Evolutionary conservation across 441 rosid species (phyloP).

Genomic region (Populus hybrid): DNA sequence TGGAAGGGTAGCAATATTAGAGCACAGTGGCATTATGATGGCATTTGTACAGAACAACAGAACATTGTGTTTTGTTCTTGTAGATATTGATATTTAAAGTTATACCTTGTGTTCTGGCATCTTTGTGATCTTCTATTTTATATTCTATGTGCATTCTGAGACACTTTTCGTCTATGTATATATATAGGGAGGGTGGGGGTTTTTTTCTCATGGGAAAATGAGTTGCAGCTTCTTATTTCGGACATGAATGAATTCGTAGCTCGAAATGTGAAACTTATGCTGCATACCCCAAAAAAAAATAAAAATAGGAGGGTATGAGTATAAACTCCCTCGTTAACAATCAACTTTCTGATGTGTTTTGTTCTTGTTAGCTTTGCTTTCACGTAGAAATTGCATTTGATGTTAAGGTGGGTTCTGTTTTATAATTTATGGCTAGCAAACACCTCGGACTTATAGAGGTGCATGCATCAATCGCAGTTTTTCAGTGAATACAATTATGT

Average conservation of each 20-base stretch:
- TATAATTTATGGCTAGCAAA: too few relatives aligned
- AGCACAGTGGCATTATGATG: not conserved
- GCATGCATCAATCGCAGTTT: too few relatives aligned
- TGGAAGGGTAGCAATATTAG: slow-evolving; percentile 9
- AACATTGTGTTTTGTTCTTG: not conserved
- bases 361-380: too few relatives aligned
- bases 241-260: not conserved
- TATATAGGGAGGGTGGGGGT: too few relatives aligned
- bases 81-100: not conserved
- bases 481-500: too few relatives aligned
- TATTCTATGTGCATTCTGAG: not conserved
- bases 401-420: too few relatives aligned
- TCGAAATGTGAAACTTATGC: not conserved
- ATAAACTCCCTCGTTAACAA: not conserved
- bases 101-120: not conserved
- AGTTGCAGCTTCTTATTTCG: not conserved
- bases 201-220: too few relatives aligned
- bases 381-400: too few relatives aligned
- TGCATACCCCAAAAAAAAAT: too few relatives aligned
- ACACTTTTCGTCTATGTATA: not conserved
- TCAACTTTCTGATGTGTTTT: not conserved
- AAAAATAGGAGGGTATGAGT: not conserved
- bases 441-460: too few relatives aligned
- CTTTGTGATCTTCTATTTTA: not conserved
- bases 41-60: not conserved